Conservation (phyloP, 345 rosid genomes). For the Iberis pinnata region DNA sequence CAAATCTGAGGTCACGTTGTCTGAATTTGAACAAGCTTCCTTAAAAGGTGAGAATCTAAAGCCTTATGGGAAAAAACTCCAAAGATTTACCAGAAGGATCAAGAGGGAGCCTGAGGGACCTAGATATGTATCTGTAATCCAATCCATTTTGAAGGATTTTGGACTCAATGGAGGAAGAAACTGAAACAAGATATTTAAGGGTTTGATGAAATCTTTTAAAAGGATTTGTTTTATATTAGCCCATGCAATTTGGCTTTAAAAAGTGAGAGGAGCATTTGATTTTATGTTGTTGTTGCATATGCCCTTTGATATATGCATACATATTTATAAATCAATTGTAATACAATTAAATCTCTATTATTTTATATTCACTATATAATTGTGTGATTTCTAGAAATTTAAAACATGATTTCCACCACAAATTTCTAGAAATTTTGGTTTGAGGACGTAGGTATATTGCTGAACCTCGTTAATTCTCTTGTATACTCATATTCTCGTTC, state of each 20-base stretch:
- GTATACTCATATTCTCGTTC: no score
- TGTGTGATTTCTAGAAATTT: no score
- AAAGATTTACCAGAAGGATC: slow-evolving; percentile 19
- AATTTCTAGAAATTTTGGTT: no score
- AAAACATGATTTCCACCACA: no score
- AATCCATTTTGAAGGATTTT: slow-evolving; percentile 22
- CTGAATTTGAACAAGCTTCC: slow-evolving; percentile 20
- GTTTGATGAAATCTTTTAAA: slow-evolving; percentile 13
- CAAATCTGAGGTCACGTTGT: slow-evolving; percentile 3
- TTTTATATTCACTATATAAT: no score
- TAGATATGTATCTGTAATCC: slow-evolving; percentile 11
- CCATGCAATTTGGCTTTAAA: slow-evolving; percentile 16
- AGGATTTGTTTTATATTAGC: slow-evolving; percentile 6
- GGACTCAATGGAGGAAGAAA: slow-evolving; percentile 17
- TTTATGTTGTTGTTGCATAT: no score
- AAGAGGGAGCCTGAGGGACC: background rate
- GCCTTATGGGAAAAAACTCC: slow-evolving; percentile 10
- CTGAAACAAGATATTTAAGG: slow-evolving; percentile 3
- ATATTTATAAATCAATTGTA: slow-evolving; percentile 10
- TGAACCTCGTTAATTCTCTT: no score
- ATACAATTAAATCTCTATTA: no score
- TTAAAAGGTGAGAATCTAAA: slow-evolving; percentile 10
- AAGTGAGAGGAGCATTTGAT: slow-evolving; percentile 21
- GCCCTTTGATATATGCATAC: no score
- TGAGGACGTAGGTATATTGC: no score